Evolutionary conservation across 2,329 filamentous ascomycete genomes (phyloP).

Genomic region (Capronia americana): DNA sequence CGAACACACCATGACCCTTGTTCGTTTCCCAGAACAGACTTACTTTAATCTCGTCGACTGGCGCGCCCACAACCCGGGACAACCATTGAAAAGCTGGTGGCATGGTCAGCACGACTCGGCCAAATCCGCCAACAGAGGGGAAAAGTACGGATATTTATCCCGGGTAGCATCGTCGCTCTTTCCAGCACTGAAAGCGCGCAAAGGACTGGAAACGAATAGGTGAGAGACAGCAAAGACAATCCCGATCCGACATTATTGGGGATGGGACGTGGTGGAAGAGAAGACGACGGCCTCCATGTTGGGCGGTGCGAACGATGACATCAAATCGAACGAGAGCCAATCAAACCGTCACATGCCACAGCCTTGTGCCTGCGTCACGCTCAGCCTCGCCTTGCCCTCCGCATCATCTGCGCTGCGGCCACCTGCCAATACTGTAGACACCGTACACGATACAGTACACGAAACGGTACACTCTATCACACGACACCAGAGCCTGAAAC

Average conservation of each 20-base stretch:
- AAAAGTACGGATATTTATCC: conserved; percentile 65
- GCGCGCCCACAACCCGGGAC: conserved; percentile 64
- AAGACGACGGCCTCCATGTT: not conserved
- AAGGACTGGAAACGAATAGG: not conserved
- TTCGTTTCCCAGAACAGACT: not conserved
- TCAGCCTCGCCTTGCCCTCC: conserved; percentile 1
- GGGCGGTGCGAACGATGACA: not conserved
- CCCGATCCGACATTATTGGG: not conserved
- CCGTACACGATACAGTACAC: not conserved
- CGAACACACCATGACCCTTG: not conserved
- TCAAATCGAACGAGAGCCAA: conserved; percentile 3
- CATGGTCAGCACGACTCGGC: conserved; percentile 14
- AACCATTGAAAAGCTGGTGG: conserved; percentile 67
- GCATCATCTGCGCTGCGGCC: not conserved
- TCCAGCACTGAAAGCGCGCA: not conserved
- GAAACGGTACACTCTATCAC: not conserved
- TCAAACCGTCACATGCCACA: conserved; percentile 5
- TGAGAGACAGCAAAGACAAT: conserved; percentile 3
- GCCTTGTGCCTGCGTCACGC: conserved; percentile 1
- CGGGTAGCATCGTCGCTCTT: conserved; percentile 63
- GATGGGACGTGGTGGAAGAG: not conserved
- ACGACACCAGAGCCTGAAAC: not conserved
- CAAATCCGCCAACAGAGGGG: conserved; percentile 4
- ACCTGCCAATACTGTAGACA: not conserved
- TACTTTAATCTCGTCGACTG: conserved; percentile 73